Percentiles rank a stretch among this genome's conserved stretches.
phyloP scores from a whole-genome alignment of 805 yeast genomes.

The Candida oleophila region DNA sequence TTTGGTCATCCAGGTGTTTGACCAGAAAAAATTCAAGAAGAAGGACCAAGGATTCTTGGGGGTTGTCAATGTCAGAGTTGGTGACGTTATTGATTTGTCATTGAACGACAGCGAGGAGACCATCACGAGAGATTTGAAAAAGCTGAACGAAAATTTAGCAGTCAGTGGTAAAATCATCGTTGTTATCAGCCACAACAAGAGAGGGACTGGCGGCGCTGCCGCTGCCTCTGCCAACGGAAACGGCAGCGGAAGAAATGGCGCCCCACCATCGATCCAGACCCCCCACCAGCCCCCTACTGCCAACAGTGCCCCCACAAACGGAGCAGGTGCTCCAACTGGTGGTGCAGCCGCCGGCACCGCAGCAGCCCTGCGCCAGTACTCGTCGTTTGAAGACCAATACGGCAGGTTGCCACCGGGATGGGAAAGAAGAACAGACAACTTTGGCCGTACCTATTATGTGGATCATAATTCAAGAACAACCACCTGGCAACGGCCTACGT shows the following conservation, averaged over 20 bases:
- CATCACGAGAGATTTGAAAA: constrained; percentile 86
- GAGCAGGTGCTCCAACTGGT: constrained; percentile 3
- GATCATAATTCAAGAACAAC: constrained; percentile 98
- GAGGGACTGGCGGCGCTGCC: constrained; percentile 13
- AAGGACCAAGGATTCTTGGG: constrained; percentile 98
- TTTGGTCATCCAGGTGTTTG: constrained; percentile 90
- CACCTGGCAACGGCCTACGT: constrained; percentile 97
- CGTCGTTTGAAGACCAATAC: constrained; percentile 94
- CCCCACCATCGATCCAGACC: constrained; percentile 13
- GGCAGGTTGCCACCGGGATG: constrained; percentile 98
- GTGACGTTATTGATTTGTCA: constrained; percentile 77
- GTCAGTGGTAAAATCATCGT: constrained; percentile 92
- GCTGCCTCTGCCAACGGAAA: constrained; percentile 19
- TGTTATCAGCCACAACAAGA: constrained; percentile 54
- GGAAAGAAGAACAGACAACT: constrained; percentile 97
- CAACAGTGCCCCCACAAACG: constrained; percentile 10
- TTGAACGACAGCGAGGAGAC: constrained; percentile 66
- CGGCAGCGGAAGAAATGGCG: constrained; percentile 11
- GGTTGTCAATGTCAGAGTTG: constrained; percentile 86
- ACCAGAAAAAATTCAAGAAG: constrained; percentile 95
- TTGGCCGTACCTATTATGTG: constrained; percentile 96
- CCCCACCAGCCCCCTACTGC: constrained; percentile 14
- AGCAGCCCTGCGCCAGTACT: constrained; percentile 59
- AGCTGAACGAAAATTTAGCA: constrained; percentile 81
- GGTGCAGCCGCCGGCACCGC: constrained; percentile 15